These are phyloP conservation scores for Populus euphratica DNA, from an alignment of 345 rosid species.

Conservation along the genomic window DNA sequence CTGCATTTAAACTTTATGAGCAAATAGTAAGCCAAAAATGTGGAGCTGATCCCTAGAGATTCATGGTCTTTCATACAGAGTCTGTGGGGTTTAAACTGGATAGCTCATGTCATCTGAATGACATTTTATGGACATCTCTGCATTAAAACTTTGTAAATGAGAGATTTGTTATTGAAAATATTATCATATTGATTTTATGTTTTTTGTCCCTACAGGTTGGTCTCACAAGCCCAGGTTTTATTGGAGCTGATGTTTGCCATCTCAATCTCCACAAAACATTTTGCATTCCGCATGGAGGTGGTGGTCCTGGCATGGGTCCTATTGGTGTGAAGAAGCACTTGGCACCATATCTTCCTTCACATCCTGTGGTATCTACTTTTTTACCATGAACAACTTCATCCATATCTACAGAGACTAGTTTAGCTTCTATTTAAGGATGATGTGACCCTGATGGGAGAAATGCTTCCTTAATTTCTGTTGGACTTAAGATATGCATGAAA, in stretches of 20 bases:
- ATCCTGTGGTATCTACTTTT: conserved; percentile 74
- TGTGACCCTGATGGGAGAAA: not conserved
- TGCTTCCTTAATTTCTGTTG: conserved; percentile 5
- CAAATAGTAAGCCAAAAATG: not conserved
- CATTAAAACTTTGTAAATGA: not conserved
- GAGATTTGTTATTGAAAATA: not conserved
- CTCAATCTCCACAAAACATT: conserved; percentile 98
- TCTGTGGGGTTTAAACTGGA: not conserved
- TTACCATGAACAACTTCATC: not conserved
- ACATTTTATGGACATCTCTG: not conserved
- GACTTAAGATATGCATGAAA: not conserved
- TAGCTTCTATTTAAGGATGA: conserved; percentile 1
- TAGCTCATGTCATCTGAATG: not conserved
- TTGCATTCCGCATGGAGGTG: conserved; percentile 99
- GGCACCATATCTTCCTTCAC: conserved; percentile 95
- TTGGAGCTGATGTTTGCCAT: conserved; percentile 99
- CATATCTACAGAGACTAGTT: not conserved
- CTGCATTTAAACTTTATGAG: not conserved
- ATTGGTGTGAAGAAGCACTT: conserved; percentile 96
- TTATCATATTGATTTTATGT: not conserved
- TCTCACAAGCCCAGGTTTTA: conserved; percentile 92
- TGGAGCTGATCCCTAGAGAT: not conserved
- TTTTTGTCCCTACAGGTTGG: conserved; percentile 57
- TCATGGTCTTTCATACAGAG: not conserved
- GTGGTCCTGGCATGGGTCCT: conserved; percentile 99